A percentile compares a stretch with the other conserved stretches of the same genome.
Evolutionary conservation across 148 eudicot species (phyloP).

Genomic region (Salicornia ramosissima): DNA sequence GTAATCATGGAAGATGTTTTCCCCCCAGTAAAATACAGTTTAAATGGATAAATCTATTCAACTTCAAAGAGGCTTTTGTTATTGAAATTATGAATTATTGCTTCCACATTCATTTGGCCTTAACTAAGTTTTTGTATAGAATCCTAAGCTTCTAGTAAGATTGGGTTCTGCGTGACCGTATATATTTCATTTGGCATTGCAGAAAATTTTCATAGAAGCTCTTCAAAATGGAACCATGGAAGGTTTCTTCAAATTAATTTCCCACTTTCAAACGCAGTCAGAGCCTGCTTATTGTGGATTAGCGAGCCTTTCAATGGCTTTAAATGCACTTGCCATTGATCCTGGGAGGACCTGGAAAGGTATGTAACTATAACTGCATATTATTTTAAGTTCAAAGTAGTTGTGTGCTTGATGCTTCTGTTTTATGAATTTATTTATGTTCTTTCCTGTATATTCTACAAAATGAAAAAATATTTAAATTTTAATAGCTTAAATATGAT

Average conservation of each 20-base stretch:
- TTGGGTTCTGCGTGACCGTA: neutral
- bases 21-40: no score
- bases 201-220: constrained; percentile 80
- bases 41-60: no score
- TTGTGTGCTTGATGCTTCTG: neutral
- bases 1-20: no score
- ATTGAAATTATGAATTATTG: neutral
- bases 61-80: no score
- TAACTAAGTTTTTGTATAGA: neutral
- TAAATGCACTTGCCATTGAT: constrained; percentile 92
- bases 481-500: neutral
- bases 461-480: neutral
- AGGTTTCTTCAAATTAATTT: constrained; percentile 78
- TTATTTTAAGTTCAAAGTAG: neutral
- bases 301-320: constrained; percentile 91
- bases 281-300: constrained; percentile 98
- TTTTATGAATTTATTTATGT: neutral
- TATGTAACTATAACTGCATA: constrained; percentile 14
- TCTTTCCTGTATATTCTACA: neutral
- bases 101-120: neutral
- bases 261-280: constrained; percentile 91
- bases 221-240: constrained; percentile 75
- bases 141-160: neutral
- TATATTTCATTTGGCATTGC: constrained; percentile 21
- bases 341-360: constrained; percentile 99